Conservation (phyloP, 2,329 filamentous ascomycete genomes). For the Rhynchosporium agropyri region DNA sequence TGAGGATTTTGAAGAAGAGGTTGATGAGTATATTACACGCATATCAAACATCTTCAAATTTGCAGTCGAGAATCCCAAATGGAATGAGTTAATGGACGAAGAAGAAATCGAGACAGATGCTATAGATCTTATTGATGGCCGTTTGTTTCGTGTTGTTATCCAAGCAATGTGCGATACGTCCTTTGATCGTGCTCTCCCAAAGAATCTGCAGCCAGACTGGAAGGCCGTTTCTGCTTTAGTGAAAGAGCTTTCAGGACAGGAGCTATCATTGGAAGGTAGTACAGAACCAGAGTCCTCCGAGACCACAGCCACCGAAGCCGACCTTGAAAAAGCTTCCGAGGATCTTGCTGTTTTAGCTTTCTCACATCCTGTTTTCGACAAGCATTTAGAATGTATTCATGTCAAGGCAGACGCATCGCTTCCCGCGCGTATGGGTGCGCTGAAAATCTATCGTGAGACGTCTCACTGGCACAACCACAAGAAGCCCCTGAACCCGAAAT, state of each 20-base stretch:
- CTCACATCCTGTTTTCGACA: slow-evolving; percentile 50
- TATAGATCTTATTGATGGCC: slow-evolving; percentile 59
- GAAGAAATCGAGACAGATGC: slow-evolving; percentile 48
- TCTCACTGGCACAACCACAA: slow-evolving; percentile 66
- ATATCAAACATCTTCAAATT: slow-evolving; percentile 44
- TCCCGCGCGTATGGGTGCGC: slow-evolving; percentile 28
- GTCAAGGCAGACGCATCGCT: slow-evolving; percentile 43
- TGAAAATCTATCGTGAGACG: slow-evolving; percentile 51
- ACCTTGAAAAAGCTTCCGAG: slow-evolving; percentile 25
- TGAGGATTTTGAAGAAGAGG: slow-evolving; percentile 39
- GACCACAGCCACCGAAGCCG: slow-evolving; percentile 21
- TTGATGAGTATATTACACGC: slow-evolving; percentile 45
- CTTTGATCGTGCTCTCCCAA: slow-evolving; percentile 28
- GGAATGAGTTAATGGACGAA: slow-evolving; percentile 33
- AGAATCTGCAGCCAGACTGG: slow-evolving; percentile 36
- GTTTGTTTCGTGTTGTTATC: slow-evolving; percentile 44
- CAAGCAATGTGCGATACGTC: slow-evolving; percentile 37
- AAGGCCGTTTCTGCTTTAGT: slow-evolving; percentile 36
- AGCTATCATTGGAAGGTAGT: slow-evolving; percentile 40
- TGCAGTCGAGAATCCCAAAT: slow-evolving; percentile 42
- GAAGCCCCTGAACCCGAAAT: slow-evolving; percentile 50
- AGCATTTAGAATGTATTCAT: slow-evolving; percentile 49
- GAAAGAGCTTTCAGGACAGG: slow-evolving; percentile 40
- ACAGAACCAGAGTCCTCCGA: slow-evolving; percentile 27
- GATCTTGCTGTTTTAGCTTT: slow-evolving; percentile 49